Base-by-base conservation (phyloP, 2,329 filamentous ascomycete species). In the Ophiostoma sp. region DNA sequence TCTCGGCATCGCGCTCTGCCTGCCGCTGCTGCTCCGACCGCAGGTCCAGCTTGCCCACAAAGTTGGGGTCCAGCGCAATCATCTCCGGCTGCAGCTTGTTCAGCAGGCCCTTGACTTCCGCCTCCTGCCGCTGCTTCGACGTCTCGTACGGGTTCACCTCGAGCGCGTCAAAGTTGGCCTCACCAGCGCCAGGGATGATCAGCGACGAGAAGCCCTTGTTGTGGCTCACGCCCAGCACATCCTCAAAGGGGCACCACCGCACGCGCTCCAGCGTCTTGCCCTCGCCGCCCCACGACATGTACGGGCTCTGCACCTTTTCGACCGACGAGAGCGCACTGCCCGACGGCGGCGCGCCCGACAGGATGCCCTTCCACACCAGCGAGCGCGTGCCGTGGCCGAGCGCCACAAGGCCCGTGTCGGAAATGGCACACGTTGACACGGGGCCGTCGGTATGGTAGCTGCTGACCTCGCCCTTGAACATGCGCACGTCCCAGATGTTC, bases 61-160 rank as follows among this genome's bases (percentile, higher is more conserved):
- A 96, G 79, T 95, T 91, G 75, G 95, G 94, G 77, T 99, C 90
- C 31, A 99, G 83, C 1, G 93, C 92, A 73, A 99, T 99, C 93
- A 98, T 99, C 77, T 97, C 94, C 3, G 95, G 94, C 76, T 94
- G 89, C 67, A 99, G 84, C 83, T 99, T 99, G 84, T 96, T 96
- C 75, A 99, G 87, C 73, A 99, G 84, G 15, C 87, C 84, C 82
- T 91, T 93, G 79, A 99, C 93, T 80, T 99, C 95, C 68, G 86
- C 86, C 80, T 99, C 95, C 79, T 96, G 94, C 76, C 95, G 88
- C 81, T 98, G 94, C 81, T 95, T 96, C 76, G 84, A 86, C 69
- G 90, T 97, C 81, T 98, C 95, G 85, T 94, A 98, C 44, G 95
- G 95, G 83, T 99, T 99, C 75, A 89, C 85, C 80, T 99, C 95